Evolutionary conservation across 2,329 filamentous ascomycete genomes (phyloP), one percentile per base, ranked within the genome.

Genomic region (Pseudomassariella vexata): DNA sequence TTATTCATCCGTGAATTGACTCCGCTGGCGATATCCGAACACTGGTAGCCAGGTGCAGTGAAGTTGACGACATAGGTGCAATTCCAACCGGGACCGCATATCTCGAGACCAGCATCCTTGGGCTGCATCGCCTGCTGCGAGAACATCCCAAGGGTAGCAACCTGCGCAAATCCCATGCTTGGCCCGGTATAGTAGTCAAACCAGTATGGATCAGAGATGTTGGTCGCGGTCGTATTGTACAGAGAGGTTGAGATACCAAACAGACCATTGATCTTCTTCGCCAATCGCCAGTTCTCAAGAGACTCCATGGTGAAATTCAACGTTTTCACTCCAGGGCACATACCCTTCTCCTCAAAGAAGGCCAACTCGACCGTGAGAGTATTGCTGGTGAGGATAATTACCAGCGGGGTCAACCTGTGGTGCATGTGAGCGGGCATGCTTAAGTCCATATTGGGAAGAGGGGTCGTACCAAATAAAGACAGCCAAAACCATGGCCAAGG

Each of bases 11-110:
- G 39, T 1, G 55, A 49, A 7, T 44, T 47, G 2, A 48, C 41
- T 6, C 53, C 55, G 19, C 45, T 52, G 5, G 53, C 53, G 5
- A 56, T 17, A 28, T 59, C 48, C 2, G 44, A 38, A 40, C 62
- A 65, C 34, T 60, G 56, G 45, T 64, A 64, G 2, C 57, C 61
- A 0, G 62, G 60, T 1, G 45, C 62, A 9, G 44, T 46, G 28
- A 63, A 64, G 3, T 50, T 44, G 28, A 62, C 42, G 2, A 36
- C 45, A 38, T 57, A 64, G 5, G 53, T 56, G 39, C 61, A 65
- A 29, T 65, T 63, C 51, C 54, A 63, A 5, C 59, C 55, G 0
- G 38, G 28, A 11, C 56, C 53, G 31, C 59, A 61, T 1, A 60
- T 56, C 18, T 55, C 47, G 15, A 52, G 42, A 8, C 58, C 52